Conservation (phyloP, 371 early-diverging fungal genomes). For the Circinella minor region DNA sequence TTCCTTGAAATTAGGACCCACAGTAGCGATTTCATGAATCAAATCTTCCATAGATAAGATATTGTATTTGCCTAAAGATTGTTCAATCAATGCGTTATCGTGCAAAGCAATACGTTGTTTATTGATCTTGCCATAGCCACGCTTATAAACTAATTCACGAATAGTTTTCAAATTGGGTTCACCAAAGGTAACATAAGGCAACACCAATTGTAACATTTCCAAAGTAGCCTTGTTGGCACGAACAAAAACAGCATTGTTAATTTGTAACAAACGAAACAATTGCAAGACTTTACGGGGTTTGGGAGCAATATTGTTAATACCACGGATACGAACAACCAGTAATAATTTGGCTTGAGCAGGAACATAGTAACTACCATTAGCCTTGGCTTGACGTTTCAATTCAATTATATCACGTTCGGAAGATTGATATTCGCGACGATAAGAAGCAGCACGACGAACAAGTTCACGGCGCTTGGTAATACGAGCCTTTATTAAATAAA, state of each 20-base stretch:
- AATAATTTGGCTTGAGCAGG: slow-evolving; percentile 97
- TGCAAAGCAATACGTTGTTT: slow-evolving; percentile 95
- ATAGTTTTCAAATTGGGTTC: slow-evolving; percentile 98
- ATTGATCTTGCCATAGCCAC: slow-evolving; percentile 98
- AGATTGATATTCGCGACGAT: slow-evolving; percentile 93
- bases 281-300: slow-evolving; percentile 99
- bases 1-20: slow-evolving; percentile 87
- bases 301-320: slow-evolving; percentile 98
- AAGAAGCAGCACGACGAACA: slow-evolving; percentile 97
- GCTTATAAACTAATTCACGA: slow-evolving; percentile 99
- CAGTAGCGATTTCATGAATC: slow-evolving; percentile 98
- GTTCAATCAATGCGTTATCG: slow-evolving; percentile 96
- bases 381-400: slow-evolving; percentile 91
- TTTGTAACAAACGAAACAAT: slow-evolving; percentile 97
- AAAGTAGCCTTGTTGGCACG: slow-evolving; percentile 97
- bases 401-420: slow-evolving; percentile 88
- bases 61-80: slow-evolving; percentile 92
- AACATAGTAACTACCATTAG: slow-evolving; percentile 92
- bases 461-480: slow-evolving; percentile 88
- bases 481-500: slow-evolving; percentile 74
- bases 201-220: slow-evolving; percentile 97
- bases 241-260: slow-evolving; percentile 99
- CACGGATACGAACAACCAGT: slow-evolving; percentile 96
- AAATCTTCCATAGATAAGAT: slow-evolving; percentile 99
- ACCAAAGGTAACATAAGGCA: slow-evolving; percentile 98